These are phyloP conservation scores for Russula griseocarnosa DNA, from an alignment of 768 basidiomycete species.

Conservation along the genomic window DNA sequence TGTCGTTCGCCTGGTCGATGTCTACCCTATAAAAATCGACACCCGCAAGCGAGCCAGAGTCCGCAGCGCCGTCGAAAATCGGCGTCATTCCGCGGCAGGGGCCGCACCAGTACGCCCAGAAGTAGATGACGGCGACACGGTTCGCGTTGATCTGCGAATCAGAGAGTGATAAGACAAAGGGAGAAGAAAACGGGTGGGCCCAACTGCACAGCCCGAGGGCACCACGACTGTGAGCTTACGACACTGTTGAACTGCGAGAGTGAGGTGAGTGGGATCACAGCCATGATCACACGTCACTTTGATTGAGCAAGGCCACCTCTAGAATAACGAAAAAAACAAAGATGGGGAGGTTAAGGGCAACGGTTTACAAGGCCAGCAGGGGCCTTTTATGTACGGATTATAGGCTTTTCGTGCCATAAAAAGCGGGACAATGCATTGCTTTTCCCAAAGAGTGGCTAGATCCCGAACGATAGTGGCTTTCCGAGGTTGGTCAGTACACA, in stretches of 20 bases:
- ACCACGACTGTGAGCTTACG: conserved; percentile 4
- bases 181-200: background rate
- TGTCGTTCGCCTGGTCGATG: conserved; percentile 19
- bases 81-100: conserved; percentile 22
- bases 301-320: background rate
- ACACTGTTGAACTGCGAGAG: conserved; percentile 19
- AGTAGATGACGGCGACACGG: conserved; percentile 19
- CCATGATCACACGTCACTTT: conserved; percentile 10
- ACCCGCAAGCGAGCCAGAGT: conserved; percentile 17
- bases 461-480: background rate
- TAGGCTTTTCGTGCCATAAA: background rate
- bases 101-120: conserved; percentile 26
- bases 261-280: conserved; percentile 17
- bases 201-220: background rate
- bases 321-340: no score
- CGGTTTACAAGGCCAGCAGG: background rate
- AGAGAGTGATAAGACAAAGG: background rate
- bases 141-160: conserved; percentile 5
- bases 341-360: background rate
- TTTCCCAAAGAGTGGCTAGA: conserved; percentile 7
- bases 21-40: conserved; percentile 25
- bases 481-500: background rate
- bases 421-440: background rate
- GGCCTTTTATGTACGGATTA: conserved; percentile 9
- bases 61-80: conserved; percentile 21